Evolutionary conservation across 2,329 filamentous ascomycete genomes (phyloP).

Genomic region (Tricladium varicosporioides): DNA sequence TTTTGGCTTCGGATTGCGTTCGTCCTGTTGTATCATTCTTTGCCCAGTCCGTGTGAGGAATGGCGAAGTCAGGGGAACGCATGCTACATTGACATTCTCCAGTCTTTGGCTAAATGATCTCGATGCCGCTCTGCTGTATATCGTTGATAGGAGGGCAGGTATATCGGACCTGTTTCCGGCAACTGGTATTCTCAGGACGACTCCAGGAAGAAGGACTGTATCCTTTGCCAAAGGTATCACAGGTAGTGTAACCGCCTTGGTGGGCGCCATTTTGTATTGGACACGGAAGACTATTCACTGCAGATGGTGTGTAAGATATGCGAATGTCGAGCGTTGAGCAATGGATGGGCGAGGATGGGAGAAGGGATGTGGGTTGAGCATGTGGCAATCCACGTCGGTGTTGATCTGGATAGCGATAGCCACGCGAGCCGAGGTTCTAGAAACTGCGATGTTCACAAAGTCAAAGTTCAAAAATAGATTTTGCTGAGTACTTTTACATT

Average conservation of each 20-base stretch:
- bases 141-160: slow-evolving; percentile 78
- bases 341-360: background rate
- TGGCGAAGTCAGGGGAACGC: slow-evolving; percentile 79
- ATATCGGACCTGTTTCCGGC: slow-evolving; percentile 80
- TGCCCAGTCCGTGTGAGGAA: slow-evolving; percentile 73
- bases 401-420: background rate
- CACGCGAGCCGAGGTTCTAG: background rate
- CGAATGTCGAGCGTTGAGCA: background rate
- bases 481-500: too few species aligned
- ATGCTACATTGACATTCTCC: slow-evolving; percentile 75
- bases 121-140: slow-evolving; percentile 74
- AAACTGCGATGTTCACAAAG: background rate
- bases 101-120: slow-evolving; percentile 63
- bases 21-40: slow-evolving; percentile 66
- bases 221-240: slow-evolving; percentile 80
- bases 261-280: slow-evolving; percentile 19
- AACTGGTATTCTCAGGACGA: slow-evolving; percentile 81
- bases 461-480: too few species aligned
- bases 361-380: background rate
- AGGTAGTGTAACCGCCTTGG: slow-evolving; percentile 49
- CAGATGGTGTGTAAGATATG: background rate
- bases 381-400: background rate
- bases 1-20: slow-evolving; percentile 38
- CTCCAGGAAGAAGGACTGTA: slow-evolving; percentile 80
- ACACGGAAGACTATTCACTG: background rate